These are phyloP conservation scores for Aspergillus leporis DNA, from an alignment of 495 filamentous ascomycete species.

Conservation along the genomic window DNA sequence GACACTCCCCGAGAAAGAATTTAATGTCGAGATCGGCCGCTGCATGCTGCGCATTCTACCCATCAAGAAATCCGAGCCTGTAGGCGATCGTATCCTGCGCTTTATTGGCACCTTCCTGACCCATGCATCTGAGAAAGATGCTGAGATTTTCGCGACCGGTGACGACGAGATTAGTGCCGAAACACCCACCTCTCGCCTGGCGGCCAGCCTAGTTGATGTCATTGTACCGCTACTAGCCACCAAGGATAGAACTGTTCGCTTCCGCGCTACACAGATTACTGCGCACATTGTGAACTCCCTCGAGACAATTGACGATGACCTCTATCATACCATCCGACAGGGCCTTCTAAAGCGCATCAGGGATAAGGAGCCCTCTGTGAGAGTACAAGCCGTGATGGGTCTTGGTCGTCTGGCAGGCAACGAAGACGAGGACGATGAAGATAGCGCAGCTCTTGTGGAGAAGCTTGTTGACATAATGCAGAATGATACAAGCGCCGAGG, in stretches of 20 bases:
- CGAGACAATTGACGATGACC: slow-evolving; percentile 83
- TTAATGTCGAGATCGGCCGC: slow-evolving; percentile 79
- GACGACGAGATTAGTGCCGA: slow-evolving; percentile 61
- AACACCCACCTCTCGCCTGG: slow-evolving; percentile 79
- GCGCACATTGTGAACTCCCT: slow-evolving; percentile 88
- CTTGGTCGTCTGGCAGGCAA: slow-evolving; percentile 82
- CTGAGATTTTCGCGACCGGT: slow-evolving; percentile 44
- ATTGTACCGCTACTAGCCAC: slow-evolving; percentile 69
- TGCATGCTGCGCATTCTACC: slow-evolving; percentile 79
- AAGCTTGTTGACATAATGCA: slow-evolving; percentile 90
- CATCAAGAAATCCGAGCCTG: slow-evolving; percentile 89
- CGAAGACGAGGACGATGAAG: slow-evolving; percentile 72
- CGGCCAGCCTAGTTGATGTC: slow-evolving; percentile 65
- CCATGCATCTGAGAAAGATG: slow-evolving; percentile 77
- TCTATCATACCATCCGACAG: slow-evolving; percentile 76
- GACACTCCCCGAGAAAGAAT: slow-evolving; percentile 77
- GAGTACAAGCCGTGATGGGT: slow-evolving; percentile 91
- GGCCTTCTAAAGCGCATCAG: slow-evolving; percentile 80
- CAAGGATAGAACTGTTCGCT: slow-evolving; percentile 92
- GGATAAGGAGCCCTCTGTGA: slow-evolving; percentile 89
- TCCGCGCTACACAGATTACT: slow-evolving; percentile 84
- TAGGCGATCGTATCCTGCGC: slow-evolving; percentile 79
- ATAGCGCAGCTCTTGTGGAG: slow-evolving; percentile 63
- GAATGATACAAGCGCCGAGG: slow-evolving; percentile 92
- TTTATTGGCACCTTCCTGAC: slow-evolving; percentile 85